Evolutionary conservation across 441 rosid species (phyloP).

Genomic region (Hypseocharis bilobata): DNA sequence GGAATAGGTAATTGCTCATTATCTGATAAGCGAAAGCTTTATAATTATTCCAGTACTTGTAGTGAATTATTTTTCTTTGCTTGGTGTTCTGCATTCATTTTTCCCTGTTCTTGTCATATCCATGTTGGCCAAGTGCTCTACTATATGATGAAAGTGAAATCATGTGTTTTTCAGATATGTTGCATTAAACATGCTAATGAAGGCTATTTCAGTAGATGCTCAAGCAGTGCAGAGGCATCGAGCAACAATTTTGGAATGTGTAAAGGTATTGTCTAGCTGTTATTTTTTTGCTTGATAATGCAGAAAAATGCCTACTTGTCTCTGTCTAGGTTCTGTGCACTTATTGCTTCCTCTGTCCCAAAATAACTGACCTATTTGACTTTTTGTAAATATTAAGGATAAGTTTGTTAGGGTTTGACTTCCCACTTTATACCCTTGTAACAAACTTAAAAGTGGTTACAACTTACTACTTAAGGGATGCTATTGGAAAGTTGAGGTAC

Average conservation of each 20-base stretch:
- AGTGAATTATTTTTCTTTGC: not conserved
- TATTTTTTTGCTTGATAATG: constrained; percentile 18
- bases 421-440: too few species aligned
- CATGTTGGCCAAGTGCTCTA: not conserved
- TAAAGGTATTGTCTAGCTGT: constrained; percentile 51
- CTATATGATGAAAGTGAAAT: not conserved
- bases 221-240: constrained; percentile 99
- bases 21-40: not conserved
- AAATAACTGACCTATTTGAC: too few species aligned
- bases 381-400: too few species aligned
- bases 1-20: not conserved
- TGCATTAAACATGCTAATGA: constrained; percentile 97
- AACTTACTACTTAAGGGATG: too few species aligned
- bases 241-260: constrained; percentile 92
- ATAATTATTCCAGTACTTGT: not conserved
- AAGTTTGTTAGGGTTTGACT: too few species aligned
- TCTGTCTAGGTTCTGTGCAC: not conserved
- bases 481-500: too few species aligned
- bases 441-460: too few species aligned
- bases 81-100: not conserved
- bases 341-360: not conserved
- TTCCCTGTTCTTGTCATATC: not conserved
- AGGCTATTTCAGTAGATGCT: constrained; percentile 78
- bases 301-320: constrained; percentile 9
- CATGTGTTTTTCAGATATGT: constrained; percentile 54